phyloP scores from a whole-genome alignment of 805 yeast genomes.

The Yamadazyma philogaea region DNA sequence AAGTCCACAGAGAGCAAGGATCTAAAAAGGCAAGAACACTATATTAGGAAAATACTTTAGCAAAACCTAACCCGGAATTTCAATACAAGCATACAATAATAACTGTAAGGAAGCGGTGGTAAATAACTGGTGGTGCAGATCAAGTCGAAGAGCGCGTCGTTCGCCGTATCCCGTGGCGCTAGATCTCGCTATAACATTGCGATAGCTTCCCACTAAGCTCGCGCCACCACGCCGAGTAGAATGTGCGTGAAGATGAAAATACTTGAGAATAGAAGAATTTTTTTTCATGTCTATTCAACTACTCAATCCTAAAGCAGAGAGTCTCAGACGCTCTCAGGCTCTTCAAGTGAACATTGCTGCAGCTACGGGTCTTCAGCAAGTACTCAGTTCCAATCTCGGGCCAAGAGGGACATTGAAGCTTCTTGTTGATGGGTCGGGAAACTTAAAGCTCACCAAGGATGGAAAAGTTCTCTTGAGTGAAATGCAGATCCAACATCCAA shows the following conservation, averaged over 20 bases:
- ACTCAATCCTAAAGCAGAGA: conserved; percentile 95
- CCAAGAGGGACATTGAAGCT: conserved; percentile 96
- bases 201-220: not conserved
- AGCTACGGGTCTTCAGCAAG: conserved; percentile 95
- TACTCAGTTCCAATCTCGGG: conserved; percentile 86
- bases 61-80: too few species aligned
- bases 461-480: conserved; percentile 91
- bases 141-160: too few species aligned
- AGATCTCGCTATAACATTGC: too few species aligned
- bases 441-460: conserved; percentile 92
- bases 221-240: not conserved
- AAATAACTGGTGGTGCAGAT: too few species aligned
- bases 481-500: conserved; percentile 80
- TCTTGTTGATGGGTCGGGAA: conserved; percentile 96
- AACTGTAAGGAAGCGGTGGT: too few species aligned
- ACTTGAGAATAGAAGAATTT: not conserved
- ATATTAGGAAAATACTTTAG: too few species aligned
- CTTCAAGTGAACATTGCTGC: conserved; percentile 92
- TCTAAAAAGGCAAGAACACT: too few species aligned
- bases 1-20: too few species aligned
- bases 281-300: conserved; percentile 67
- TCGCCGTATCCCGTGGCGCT: too few species aligned
- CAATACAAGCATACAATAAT: too few species aligned
- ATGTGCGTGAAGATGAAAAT: not conserved
- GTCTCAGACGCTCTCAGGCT: conserved; percentile 93